Base-by-base conservation (phyloP, 2,329 filamentous ascomycete genomes). In the Nemania bipapillata region DNA sequence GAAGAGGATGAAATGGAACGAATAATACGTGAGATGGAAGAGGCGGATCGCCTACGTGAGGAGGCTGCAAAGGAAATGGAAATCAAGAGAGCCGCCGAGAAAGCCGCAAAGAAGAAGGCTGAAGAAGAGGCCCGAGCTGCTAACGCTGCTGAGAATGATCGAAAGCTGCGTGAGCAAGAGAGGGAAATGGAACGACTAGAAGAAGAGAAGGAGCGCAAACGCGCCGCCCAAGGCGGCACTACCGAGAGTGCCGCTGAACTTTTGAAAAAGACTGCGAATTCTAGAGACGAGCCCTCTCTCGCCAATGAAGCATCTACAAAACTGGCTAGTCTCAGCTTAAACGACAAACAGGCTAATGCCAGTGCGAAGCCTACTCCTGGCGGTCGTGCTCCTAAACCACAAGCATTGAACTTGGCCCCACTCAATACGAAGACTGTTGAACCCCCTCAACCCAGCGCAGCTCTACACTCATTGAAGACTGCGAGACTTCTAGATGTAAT, bases 381-480 rank as follows among this genome's bases (percentile, higher is more conserved):
- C 49, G 87, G 89, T 81, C 89, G 83, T 65, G 82, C 81, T 49
- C 79, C 84, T 67, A 97, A 97, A 86, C 95, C 96, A 57, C 90
- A 91, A 68, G 91, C 93, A 52, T 90, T 99, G 73, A 97, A 97
- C 82, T 86, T 98, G 70, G 89, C 94, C 64, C 87, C 87, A n/a
- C 82, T 91, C 65, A 96, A 92, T 71, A 93, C 90, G 74, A 97
- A 94, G 83, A 85, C 91, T 42, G 89, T 97, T 26, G 95, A 99
- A 83, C 92, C 95, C 61, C 90, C 93, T 61, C 94, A 97, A 81
- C 95, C 95, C 17, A 98, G 93, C 72, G 93, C 96, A 67, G 95
- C 94, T 70, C 91, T 99, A 79, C 94, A 97, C 81, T 92, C 95
- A 8, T 87, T 99, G 70, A 95, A 96, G 83, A 95, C 94, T 20